Conservation (phyloP, 768 basidiomycete genomes). For the Auricularia heimuer region DNA sequence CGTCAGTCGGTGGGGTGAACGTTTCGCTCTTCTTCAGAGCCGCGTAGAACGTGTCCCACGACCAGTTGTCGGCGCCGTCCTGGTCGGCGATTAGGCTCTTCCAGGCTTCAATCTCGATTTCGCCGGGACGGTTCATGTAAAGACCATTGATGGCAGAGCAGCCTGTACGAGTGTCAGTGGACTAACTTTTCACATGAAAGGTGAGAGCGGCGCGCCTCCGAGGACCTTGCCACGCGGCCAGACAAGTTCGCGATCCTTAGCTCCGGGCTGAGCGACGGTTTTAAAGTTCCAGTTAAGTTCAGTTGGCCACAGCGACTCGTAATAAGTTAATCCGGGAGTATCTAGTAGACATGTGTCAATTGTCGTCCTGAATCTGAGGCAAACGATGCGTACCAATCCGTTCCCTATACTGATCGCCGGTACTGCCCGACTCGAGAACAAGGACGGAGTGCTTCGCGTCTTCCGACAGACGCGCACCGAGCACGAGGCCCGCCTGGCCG, state of each 20-base stretch:
- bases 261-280: slow-evolving; percentile 39
- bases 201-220: slow-evolving; percentile 31
- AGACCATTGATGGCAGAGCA: slow-evolving; percentile 58
- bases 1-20: slow-evolving; percentile 40
- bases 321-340: slow-evolving; percentile 43
- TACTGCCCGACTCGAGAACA: slow-evolving; percentile 31
- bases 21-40: slow-evolving; percentile 45
- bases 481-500: slow-evolving; percentile 34
- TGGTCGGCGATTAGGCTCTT: slow-evolving; percentile 30
- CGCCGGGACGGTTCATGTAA: slow-evolving; percentile 49
- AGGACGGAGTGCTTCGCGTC: slow-evolving; percentile 28
- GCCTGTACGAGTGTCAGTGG: neutral
- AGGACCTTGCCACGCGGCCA: slow-evolving; percentile 63
- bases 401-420: slow-evolving; percentile 29
- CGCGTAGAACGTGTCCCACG: slow-evolving; percentile 35
- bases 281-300: slow-evolving; percentile 50
- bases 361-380: neutral
- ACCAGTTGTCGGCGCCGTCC: slow-evolving; percentile 29
- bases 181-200: neutral
- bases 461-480: slow-evolving; percentile 34
- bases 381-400: neutral
- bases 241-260: slow-evolving; percentile 31
- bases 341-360: slow-evolving; percentile 22
- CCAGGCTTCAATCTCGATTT: slow-evolving; percentile 40
- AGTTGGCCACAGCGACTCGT: slow-evolving; percentile 35